Evolutionary conservation across 371 early-diverging fungal genomes (phyloP).

Genomic region (Rhizomucor pusillus): DNA sequence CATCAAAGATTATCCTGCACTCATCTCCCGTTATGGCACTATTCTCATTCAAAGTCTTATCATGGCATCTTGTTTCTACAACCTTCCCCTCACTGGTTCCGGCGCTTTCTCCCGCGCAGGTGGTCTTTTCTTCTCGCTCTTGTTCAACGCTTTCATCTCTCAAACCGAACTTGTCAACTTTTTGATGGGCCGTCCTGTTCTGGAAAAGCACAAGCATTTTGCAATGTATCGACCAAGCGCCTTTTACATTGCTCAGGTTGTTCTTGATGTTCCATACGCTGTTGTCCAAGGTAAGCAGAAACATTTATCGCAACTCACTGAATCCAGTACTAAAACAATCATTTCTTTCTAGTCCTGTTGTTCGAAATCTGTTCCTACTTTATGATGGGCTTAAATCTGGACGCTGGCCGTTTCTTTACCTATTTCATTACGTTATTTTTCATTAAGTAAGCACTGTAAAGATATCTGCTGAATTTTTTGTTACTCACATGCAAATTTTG

Average conservation of each 20-base stretch:
- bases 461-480: no score
- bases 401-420: slow-evolving; percentile 45
- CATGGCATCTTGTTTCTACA: slow-evolving; percentile 65
- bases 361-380: slow-evolving; percentile 41
- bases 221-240: slow-evolving; percentile 67
- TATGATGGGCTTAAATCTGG: slow-evolving; percentile 45
- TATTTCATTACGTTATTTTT: slow-evolving; percentile 40
- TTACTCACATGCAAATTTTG: no score
- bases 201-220: slow-evolving; percentile 68
- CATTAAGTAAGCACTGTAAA: no score
- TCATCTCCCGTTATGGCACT: slow-evolving; percentile 53
- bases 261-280: slow-evolving; percentile 39
- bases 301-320: not conserved
- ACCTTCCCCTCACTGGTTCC: slow-evolving; percentile 41
- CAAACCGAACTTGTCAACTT: slow-evolving; percentile 50
- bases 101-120: slow-evolving; percentile 71
- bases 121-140: slow-evolving; percentile 56
- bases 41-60: slow-evolving; percentile 62
- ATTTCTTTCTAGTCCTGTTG: slow-evolving; percentile 7
- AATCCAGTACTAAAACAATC: not conserved
- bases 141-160: slow-evolving; percentile 55
- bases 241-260: slow-evolving; percentile 56
- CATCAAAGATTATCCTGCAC: slow-evolving; percentile 39
- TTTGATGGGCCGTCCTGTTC: slow-evolving; percentile 55
- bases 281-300: slow-evolving; percentile 35